phyloP scores from a whole-genome alignment of 106 monocot species.

The Platanthera guangdongensis region DNA sequence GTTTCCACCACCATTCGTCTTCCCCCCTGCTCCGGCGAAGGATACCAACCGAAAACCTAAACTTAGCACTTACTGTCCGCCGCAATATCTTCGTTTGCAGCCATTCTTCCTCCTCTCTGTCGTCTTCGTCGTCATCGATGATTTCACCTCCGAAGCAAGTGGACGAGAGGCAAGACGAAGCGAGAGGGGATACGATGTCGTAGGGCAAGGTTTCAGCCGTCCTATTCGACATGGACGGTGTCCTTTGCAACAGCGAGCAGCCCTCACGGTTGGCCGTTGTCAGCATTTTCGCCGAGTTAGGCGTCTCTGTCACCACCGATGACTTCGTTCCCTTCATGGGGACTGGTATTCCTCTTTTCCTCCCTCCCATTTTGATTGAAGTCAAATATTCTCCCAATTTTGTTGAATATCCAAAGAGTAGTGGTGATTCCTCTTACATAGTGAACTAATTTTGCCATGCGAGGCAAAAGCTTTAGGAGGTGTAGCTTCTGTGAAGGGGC shows the following conservation, averaged over 20 bases:
- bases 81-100: constrained; percentile 5
- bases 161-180: neutral
- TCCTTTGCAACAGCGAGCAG: constrained; percentile 95
- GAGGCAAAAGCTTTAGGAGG: too few relatives aligned
- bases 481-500: too few relatives aligned
- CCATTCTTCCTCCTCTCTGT: constrained; percentile 11
- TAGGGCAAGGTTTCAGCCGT: constrained; percentile 91
- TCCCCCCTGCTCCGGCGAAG: neutral
- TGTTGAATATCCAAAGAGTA: too few relatives aligned
- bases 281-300: too few relatives aligned
- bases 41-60: neutral
- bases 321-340: too few relatives aligned
- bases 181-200: neutral
- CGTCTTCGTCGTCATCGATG: constrained; percentile 17
- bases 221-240: constrained; percentile 96
- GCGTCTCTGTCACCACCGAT: too few relatives aligned
- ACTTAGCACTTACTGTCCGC: constrained; percentile 6
- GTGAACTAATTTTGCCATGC: too few relatives aligned
- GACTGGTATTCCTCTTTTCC: too few relatives aligned
- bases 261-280: constrained; percentile 75
- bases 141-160: too few relatives aligned
- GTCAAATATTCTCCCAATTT: too few relatives aligned
- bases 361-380: too few relatives aligned
- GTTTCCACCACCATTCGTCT: neutral
- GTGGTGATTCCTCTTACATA: too few relatives aligned